Conservation (phyloP, 495 filamentous ascomycete species). For the Poronia punctata region DNA sequence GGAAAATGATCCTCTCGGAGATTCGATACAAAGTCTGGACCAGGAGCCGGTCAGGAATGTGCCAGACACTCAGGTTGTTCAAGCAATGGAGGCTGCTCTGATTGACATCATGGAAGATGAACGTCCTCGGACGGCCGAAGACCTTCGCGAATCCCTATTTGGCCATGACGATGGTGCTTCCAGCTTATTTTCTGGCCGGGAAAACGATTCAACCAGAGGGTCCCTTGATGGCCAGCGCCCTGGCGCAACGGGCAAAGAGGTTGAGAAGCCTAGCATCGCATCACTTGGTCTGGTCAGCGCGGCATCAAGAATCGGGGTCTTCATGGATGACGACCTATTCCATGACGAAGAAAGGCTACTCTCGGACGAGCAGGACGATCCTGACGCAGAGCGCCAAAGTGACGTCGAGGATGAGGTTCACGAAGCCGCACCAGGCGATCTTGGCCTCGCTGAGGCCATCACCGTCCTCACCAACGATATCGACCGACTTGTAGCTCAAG, state of each 20-base stretch:
- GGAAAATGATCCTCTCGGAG: constrained; percentile 44
- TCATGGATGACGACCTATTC: constrained; percentile 88
- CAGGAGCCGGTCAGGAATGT: constrained; percentile 33
- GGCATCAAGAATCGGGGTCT: constrained; percentile 76
- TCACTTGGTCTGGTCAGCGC: constrained; percentile 84
- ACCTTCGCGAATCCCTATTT: constrained; percentile 51
- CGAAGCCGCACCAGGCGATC: constrained; percentile 90
- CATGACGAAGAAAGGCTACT: constrained; percentile 81
- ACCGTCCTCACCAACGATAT: constrained; percentile 78
- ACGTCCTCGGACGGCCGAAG: constrained; percentile 53
- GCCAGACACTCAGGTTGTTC: constrained; percentile 59
- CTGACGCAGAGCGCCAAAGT: constrained; percentile 51
- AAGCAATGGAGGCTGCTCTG: constrained; percentile 92
- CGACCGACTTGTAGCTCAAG: constrained; percentile 79
- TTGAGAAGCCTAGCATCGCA: constrained; percentile 73
- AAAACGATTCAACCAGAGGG: constrained; percentile 40
- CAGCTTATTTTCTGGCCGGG: constrained; percentile 39
- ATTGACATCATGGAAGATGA: constrained; percentile 84
- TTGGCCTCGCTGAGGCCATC: constrained; percentile 90
- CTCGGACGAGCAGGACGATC: constrained; percentile 77
- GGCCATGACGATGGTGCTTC: constrained; percentile 47
- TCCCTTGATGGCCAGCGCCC: constrained; percentile 47
- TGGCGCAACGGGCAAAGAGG: constrained; percentile 38
- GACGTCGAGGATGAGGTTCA: constrained; percentile 78
- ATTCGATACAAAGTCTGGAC: constrained; percentile 48